These are phyloP conservation scores for Hypoxylon sp. DNA, from an alignment of 2,329 filamentous ascomycete genomes.

Conservation along the genomic window DNA sequence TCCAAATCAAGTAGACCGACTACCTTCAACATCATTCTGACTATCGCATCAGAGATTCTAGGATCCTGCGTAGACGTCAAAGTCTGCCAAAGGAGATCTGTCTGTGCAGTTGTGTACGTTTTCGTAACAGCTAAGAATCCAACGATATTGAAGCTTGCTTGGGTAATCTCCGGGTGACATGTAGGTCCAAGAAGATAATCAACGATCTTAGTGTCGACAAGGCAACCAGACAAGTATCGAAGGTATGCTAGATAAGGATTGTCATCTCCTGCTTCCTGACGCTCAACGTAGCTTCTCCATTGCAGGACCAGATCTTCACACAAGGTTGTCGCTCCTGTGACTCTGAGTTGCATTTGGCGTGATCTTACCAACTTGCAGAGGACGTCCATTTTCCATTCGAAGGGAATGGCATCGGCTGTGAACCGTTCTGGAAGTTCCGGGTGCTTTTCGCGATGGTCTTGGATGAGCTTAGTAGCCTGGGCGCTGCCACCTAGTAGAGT, in stretches of 20 bases:
- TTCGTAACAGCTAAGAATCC: conserved; percentile 87
- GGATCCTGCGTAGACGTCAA: conserved; percentile 86
- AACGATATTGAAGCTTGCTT: conserved; percentile 84
- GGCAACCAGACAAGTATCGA: conserved; percentile 76
- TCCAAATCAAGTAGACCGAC: conserved; percentile 64
- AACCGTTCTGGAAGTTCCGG: conserved; percentile 59
- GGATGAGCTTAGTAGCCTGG: conserved; percentile 55
- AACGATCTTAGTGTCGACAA: conserved; percentile 79
- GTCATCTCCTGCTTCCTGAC: conserved; percentile 56
- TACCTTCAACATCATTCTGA: conserved; percentile 73
- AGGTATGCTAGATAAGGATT: conserved; percentile 63
- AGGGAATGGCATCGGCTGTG: conserved; percentile 66
- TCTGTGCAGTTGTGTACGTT: conserved; percentile 79
- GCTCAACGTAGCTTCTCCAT: conserved; percentile 72
- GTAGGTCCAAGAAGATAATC: conserved; percentile 91
- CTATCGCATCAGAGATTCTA: conserved; percentile 84
- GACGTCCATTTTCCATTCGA: conserved; percentile 79
- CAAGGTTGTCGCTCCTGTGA: conserved; percentile 82
- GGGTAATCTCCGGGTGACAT: conserved; percentile 91
- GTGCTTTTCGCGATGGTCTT: conserved; percentile 54
- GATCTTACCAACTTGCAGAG: conserved; percentile 82
- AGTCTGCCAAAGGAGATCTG: conserved; percentile 87
- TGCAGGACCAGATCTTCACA: conserved; percentile 77
- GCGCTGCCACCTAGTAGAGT: conserved; percentile 58
- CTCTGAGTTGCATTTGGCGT: conserved; percentile 90